Base-by-base conservation (phyloP, 441 rosid genomes). In the Flueggea neowawraea region DNA sequence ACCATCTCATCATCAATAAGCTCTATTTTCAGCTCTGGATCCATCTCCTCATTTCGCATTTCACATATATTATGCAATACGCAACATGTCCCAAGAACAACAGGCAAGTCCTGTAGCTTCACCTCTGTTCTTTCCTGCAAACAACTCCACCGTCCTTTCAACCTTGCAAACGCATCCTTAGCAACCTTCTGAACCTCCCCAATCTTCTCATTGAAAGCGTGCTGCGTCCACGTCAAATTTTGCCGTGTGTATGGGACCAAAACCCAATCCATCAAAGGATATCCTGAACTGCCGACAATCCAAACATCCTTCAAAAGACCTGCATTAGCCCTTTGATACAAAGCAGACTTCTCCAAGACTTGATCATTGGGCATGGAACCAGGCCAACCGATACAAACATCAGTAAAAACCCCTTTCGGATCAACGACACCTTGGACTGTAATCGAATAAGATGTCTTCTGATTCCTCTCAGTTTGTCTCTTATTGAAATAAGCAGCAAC, bases 321-420 rank as follows among this genome's bases (percentile, higher is more conserved):
- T 15, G 82, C 73, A 57, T 69, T 78, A 28, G 94, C 94, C 5
- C 89, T 62, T 60, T 86, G 89, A 41, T 57, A 73, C 57, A 91
- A 73, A 47, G 90, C 85, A 6, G 97, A 91, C 44, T 82, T 89
- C 68, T 86, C 90, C 13, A 91, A 71, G 54, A 91, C 87, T 65
- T 75, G 84, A 47, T 88, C 97, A 56, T 89, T 89, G 5, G 83
- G 68, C 79, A 88, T 80, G 3, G 97, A 89, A 2, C 97, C 97
- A 0, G 95, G 97, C 92, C 90, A 85, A 8, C 97, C 97, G 47
- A 91, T 89, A 57, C 95, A 89, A 2, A 86, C 85, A 59, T 91
- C 97, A 45, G 85, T 85, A 75, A 89, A 91, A 33, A 79, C 80
- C 12, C 95, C 96, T 7, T 56, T 81, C 7, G 80, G 73, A 74